phyloP scores from a whole-genome alignment of 352 stramenopile genomes.

The Blastocystis sp. region DNA sequence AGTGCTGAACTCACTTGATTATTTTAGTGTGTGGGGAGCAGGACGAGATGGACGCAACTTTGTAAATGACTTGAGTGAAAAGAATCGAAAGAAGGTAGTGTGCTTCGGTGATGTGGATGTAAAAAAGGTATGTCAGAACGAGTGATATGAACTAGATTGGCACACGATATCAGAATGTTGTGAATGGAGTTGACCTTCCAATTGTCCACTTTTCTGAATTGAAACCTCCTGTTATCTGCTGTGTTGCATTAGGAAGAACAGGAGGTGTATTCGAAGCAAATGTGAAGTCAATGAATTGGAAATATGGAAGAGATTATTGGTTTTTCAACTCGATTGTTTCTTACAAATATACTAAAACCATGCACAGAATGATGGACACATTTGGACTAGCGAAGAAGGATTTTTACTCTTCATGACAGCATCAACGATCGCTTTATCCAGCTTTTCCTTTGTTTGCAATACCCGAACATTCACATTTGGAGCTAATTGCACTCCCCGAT shows the following conservation, averaged over 20 bases:
- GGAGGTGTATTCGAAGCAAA: slow-evolving; percentile 53
- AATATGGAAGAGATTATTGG: slow-evolving; percentile 52
- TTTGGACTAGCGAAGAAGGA: not conserved
- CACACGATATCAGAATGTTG: slow-evolving; percentile 30
- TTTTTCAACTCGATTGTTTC: slow-evolving; percentile 53
- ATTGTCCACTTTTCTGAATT: slow-evolving; percentile 61
- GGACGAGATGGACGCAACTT: slow-evolving; percentile 60
- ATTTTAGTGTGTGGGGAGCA: slow-evolving; percentile 58
- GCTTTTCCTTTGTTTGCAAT: not conserved
- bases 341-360: slow-evolving; percentile 31
- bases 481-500: not conserved
- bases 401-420: not conserved
- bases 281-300: slow-evolving; percentile 59
- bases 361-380: slow-evolving; percentile 9
- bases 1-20: not conserved
- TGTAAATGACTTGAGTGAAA: slow-evolving; percentile 44
- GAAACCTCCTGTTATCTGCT: slow-evolving; percentile 52
- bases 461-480: not conserved
- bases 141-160: slow-evolving; percentile 39
- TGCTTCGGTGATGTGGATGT: slow-evolving; percentile 56
- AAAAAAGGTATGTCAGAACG: slow-evolving; percentile 42
- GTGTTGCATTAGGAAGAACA: slow-evolving; percentile 60
- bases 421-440: not conserved
- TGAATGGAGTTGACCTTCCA: slow-evolving; percentile 29
- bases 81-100: slow-evolving; percentile 54